Evolutionary conservation across 257 asterid species (phyloP).

Genomic region (Verbascum thapsus): DNA sequence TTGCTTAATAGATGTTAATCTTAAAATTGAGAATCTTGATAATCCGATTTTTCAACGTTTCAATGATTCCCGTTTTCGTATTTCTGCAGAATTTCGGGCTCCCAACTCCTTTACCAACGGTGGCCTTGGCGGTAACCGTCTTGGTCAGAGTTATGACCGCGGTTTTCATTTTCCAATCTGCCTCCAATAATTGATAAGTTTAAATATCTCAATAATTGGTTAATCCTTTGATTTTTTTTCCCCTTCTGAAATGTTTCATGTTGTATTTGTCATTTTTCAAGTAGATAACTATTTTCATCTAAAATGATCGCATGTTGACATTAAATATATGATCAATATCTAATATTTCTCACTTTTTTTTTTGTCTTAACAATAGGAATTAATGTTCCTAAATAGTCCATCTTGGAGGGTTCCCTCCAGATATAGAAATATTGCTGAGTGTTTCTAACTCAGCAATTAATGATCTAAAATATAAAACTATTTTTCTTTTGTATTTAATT

Average conservation of each 20-base stretch:
- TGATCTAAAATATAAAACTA: too few relatives aligned
- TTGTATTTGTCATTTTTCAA: constrained; percentile 3
- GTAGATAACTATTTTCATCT: constrained; percentile 15
- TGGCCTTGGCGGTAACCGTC: constrained; percentile 70
- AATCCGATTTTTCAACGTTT: not conserved
- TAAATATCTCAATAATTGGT: not conserved
- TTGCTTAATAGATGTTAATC: too few relatives aligned
- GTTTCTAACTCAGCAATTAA: too few relatives aligned
- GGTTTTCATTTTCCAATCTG: constrained; percentile 87
- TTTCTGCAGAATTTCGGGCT: constrained; percentile 50
- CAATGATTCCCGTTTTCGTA: not conserved
- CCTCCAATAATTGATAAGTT: constrained; percentile 55
- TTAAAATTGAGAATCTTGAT: not conserved
- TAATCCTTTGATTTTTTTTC: not conserved
- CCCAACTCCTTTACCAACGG: constrained; percentile 45
- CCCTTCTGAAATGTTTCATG: not conserved
- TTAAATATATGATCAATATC: too few relatives aligned
- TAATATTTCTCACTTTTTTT: too few relatives aligned
- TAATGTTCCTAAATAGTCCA: too few relatives aligned
- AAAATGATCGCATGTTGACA: too few relatives aligned
- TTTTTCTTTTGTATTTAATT: too few relatives aligned
- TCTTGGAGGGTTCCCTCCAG: too few relatives aligned
- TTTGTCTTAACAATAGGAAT: too few relatives aligned
- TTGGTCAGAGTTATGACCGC: constrained; percentile 81
- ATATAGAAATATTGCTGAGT: too few relatives aligned